phyloP scores from a whole-genome alignment of 2,329 filamentous ascomycete species.

The Pyricularia sp. region DNA sequence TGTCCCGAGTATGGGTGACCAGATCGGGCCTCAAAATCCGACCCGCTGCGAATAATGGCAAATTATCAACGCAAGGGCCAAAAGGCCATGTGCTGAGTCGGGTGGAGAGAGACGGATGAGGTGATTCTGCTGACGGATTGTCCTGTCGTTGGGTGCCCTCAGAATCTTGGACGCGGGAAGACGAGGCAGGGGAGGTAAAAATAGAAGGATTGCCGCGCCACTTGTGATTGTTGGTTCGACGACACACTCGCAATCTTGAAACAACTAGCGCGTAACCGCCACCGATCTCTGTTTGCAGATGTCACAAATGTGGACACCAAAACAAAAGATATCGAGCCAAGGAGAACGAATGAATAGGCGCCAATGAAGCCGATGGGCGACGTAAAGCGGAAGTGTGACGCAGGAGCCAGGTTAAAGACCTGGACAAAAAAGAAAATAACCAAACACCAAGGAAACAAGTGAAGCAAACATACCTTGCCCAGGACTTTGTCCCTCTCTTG shows the following conservation, averaged over 20 bases:
- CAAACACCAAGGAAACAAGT: not conserved
- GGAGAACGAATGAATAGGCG: not conserved
- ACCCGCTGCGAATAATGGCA: not conserved
- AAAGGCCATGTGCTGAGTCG: not conserved
- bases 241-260: not conserved
- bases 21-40: not conserved
- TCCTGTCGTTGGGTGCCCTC: not conserved
- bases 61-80: not conserved
- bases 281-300: not conserved
- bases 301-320: not conserved
- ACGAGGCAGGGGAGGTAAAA: not conserved
- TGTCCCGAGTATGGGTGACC: not conserved
- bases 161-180: not conserved
- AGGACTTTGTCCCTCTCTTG: slow-evolving; percentile 82
- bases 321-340: not conserved
- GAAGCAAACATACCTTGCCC: slow-evolving; percentile 42
- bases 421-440: not conserved
- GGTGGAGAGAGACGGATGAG: not conserved
- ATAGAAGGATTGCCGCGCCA: not conserved
- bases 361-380: not conserved
- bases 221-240: not conserved
- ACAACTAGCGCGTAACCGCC: not conserved
- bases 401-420: not conserved
- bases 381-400: not conserved
- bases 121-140: not conserved